phyloP scores from a whole-genome alignment of 306 rosid genomes.

The Hylodesmum podocarpum region DNA sequence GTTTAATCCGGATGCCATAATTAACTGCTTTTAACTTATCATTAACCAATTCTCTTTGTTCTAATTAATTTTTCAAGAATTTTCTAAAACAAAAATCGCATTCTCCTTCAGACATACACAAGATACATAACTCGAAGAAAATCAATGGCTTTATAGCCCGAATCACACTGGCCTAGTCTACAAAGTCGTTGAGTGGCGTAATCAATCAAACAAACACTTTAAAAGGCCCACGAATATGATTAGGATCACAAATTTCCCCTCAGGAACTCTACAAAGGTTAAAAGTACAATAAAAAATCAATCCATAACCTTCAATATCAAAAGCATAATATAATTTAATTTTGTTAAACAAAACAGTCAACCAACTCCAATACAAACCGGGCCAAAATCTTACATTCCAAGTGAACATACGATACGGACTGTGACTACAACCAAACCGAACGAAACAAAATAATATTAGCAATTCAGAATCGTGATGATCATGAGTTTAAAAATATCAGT shows the following conservation, averaged over 20 bases:
- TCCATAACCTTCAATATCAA: constrained; percentile 5
- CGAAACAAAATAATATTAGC: constrained; percentile 18
- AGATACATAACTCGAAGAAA: background rate
- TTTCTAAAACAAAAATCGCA: background rate
- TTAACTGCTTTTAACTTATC: background rate
- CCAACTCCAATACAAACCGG: constrained; percentile 35
- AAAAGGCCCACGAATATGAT: background rate
- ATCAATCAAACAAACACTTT: background rate
- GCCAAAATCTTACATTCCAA: constrained; percentile 42
- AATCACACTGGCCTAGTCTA: background rate
- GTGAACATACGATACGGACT: constrained; percentile 17
- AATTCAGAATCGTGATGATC: constrained; percentile 1
- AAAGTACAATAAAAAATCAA: background rate
- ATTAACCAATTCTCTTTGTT: no score
- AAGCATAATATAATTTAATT: constrained; percentile 3
- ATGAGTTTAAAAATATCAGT: constrained; percentile 34
- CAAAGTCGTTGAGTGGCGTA: background rate
- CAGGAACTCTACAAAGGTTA: background rate
- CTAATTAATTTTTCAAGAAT: background rate
- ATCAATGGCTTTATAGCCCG: background rate
- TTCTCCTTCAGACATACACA: background rate
- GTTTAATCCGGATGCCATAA: background rate
- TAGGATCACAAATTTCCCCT: background rate
- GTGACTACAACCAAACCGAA: constrained; percentile 29
- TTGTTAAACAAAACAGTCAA: constrained; percentile 16